Evolutionary conservation across 257 asterid genomes (phyloP).

Genomic region (Nicotiana benthamiana): DNA sequence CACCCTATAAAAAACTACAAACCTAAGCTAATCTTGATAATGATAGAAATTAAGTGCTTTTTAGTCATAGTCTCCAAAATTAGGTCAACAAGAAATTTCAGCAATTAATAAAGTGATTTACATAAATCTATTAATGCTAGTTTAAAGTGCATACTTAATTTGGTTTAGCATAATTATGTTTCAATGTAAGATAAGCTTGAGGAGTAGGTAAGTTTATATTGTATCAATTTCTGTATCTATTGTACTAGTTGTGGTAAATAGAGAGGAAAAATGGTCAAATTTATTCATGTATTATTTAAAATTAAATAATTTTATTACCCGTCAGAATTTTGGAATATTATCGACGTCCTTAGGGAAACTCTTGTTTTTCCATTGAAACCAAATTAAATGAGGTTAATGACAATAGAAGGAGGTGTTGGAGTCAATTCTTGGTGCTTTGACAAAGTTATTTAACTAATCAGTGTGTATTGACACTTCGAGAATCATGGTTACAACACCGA

Average conservation of each 20-base stretch:
- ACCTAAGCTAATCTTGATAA: background rate
- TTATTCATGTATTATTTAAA: no score
- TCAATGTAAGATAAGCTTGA: background rate
- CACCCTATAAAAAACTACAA: background rate
- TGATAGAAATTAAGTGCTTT: background rate
- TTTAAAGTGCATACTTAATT: background rate
- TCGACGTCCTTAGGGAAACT: fast-evolving
- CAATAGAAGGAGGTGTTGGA: no score
- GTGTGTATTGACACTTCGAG: no score
- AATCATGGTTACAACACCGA: no score
- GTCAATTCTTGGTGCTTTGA: no score
- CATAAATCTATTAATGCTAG: background rate
- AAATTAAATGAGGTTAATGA: no score
- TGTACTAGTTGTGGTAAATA: background rate
- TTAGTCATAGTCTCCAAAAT: background rate
- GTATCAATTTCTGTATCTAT: background rate
- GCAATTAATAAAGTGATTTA: background rate
- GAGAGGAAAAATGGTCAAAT: no score
- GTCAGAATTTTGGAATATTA: no score
- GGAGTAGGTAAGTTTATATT: background rate
- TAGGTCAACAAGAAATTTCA: slow-evolving; percentile 1
- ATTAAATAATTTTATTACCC: no score
- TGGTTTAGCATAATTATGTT: background rate
- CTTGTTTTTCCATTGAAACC: no score
- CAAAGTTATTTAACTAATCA: no score